phyloP scores from a whole-genome alignment of 106 monocot genomes.

The Ottelia alismoides region DNA sequence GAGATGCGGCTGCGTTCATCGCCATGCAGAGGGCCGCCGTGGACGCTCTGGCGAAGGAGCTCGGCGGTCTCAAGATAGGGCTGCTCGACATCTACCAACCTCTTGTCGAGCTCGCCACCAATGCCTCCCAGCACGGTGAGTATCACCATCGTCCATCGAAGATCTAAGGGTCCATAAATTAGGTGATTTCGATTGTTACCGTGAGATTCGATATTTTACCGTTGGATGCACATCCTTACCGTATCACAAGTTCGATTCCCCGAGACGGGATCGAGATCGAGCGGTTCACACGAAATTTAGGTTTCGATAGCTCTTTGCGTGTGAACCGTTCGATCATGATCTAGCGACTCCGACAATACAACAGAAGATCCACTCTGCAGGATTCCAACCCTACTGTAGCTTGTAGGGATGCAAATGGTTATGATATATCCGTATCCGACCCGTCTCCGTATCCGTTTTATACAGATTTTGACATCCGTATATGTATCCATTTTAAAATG shows the following conservation, averaged over 20 bases:
- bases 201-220: no score
- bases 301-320: no score
- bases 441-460: no score
- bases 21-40: slow-evolving; percentile 1
- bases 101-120: slow-evolving; percentile 11
- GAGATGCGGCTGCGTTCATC: slow-evolving; percentile 5
- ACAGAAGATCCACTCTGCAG: slow-evolving; percentile 1
- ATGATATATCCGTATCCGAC: no score
- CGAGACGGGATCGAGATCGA: not conserved
- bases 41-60: not conserved
- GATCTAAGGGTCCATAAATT: no score
- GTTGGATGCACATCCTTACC: slow-evolving; percentile 12
- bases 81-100: slow-evolving; percentile 15
- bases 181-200: no score
- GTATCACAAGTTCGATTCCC: slow-evolving; percentile 10
- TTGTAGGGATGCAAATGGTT: no score
- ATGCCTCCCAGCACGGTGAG: slow-evolving; percentile 13
- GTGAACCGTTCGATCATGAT: no score
- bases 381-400: no score
- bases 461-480: no score
- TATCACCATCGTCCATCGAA: slow-evolving; percentile 8
- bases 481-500: no score
- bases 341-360: slow-evolving; percentile 2
- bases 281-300: no score
- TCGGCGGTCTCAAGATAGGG: not conserved